phyloP scores from a whole-genome alignment of 805 yeast species.

The Candida schatavii region DNA sequence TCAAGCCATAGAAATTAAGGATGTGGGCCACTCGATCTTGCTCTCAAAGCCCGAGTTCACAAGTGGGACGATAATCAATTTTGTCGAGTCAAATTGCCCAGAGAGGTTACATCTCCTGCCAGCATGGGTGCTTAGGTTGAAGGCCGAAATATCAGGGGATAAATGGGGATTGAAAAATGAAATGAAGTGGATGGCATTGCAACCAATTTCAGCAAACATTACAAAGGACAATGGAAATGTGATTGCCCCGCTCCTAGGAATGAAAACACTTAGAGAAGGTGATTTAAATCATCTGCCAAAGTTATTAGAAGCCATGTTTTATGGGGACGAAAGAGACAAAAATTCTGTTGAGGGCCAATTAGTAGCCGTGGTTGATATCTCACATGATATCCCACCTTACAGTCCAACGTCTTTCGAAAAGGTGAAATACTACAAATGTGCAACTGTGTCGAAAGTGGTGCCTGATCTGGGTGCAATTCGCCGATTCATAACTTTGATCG shows the following conservation, averaged over 20 bases:
- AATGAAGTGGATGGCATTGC: constrained; percentile 62
- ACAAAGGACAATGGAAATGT: constrained; percentile 27
- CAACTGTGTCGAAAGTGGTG: constrained; percentile 75
- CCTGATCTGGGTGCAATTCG: constrained; percentile 62
- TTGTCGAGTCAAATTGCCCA: constrained; percentile 48
- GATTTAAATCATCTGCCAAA: constrained; percentile 61
- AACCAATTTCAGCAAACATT: constrained; percentile 48
- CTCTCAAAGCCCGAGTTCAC: constrained; percentile 62
- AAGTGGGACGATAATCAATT: constrained; percentile 60
- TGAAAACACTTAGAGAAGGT: constrained; percentile 71
- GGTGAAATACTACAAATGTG: constrained; percentile 64
- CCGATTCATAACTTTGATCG: constrained; percentile 52
- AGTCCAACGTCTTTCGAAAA: constrained; percentile 54
- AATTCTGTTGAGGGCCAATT: constrained; percentile 30
- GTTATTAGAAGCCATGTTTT: constrained; percentile 46
- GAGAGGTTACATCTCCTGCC: constrained; percentile 54
- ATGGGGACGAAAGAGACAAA: constrained; percentile 21
- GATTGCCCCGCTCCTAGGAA: constrained; percentile 55
- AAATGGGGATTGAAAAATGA: constrained; percentile 82
- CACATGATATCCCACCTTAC: constrained; percentile 69
- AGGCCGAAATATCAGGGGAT: constrained; percentile 61
- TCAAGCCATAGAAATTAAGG: constrained; percentile 34
- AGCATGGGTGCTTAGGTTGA: constrained; percentile 66
- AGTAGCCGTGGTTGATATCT: constrained; percentile 63
- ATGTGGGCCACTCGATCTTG: constrained; percentile 65